Percentiles rank a stretch among this genome's conserved stretches.
These are phyloP conservation scores for Colletotrichum nymphaeae DNA, from an alignment of 2,329 filamentous ascomycete species.

Conservation along the genomic window DNA sequence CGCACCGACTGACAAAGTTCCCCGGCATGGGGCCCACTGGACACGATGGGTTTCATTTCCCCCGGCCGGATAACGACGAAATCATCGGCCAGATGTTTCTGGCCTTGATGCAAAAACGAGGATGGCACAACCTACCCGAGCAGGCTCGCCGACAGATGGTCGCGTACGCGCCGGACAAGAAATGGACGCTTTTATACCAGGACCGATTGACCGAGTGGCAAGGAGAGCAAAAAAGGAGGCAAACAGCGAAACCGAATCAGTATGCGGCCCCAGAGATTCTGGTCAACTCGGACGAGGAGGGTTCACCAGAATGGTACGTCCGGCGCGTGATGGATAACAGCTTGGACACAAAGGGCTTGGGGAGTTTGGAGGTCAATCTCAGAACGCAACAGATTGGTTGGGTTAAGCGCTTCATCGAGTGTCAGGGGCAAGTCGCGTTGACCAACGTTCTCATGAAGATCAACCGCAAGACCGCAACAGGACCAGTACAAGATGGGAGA, in stretches of 20 bases:
- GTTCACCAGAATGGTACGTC: constrained; percentile 98
- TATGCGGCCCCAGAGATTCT: constrained; percentile 78
- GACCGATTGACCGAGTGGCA: constrained; percentile 94
- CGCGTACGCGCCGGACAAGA: constrained; percentile 92
- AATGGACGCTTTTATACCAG: constrained; percentile 97
- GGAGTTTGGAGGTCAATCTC: constrained; percentile 92
- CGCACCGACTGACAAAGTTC: constrained; percentile 68
- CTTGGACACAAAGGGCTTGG: constrained; percentile 90
- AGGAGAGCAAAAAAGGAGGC: constrained; percentile 89
- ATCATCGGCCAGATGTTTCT: constrained; percentile 92
- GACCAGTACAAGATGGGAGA: constrained; percentile 69
- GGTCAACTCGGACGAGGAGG: constrained; percentile 89
- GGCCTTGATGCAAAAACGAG: constrained; percentile 95
- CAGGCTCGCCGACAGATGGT: constrained; percentile 96
- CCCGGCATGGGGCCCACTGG: constrained; percentile 49
- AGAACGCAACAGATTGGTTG: constrained; percentile 97
- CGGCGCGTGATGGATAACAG: constrained; percentile 96
- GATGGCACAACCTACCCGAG: constrained; percentile 96
- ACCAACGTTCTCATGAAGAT: constrained; percentile 95
- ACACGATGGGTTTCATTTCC: constrained; percentile 69
- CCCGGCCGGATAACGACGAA: constrained; percentile 81
- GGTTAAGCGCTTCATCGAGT: constrained; percentile 97
- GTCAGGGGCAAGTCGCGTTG: constrained; percentile 94
- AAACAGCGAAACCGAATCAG: constrained; percentile 75
- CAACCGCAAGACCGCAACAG: constrained; percentile 84